Conservation (phyloP, 306 rosid genomes). For the Geum urbanum region DNA sequence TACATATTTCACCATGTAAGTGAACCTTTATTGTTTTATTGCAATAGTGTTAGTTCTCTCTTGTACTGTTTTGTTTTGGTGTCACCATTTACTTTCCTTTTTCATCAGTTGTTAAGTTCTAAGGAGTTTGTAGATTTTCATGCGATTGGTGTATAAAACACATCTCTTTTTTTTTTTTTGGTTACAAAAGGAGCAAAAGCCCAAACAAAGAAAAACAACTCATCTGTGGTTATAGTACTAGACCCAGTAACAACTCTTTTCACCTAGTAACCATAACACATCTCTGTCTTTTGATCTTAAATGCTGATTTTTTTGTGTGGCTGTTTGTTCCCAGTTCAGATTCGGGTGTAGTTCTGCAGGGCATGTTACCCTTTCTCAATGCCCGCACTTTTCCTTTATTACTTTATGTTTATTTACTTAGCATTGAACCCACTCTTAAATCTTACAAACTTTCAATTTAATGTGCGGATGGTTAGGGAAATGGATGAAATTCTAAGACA, state of each 20-base stretch:
- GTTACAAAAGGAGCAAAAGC: too few relatives aligned
- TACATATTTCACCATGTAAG: constrained; percentile 99
- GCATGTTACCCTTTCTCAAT: neutral
- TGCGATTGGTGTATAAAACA: neutral
- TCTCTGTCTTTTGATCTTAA: neutral
- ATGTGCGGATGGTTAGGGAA: constrained; percentile 83
- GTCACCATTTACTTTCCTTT: neutral
- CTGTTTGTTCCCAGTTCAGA: neutral
- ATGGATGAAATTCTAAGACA: constrained; percentile 79
- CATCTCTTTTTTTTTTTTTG: too few relatives aligned
- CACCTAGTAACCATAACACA: neutral
- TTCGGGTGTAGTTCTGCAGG: neutral
- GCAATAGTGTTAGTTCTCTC: constrained; percentile 7
- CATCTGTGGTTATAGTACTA: too few relatives aligned
- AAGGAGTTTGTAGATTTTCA: neutral
- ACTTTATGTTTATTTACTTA: neutral
- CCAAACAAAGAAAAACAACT: too few relatives aligned
- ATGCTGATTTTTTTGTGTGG: neutral
- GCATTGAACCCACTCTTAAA: neutral
- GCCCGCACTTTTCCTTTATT: neutral
- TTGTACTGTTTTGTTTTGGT: neutral
- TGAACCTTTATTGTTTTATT: constrained; percentile 9
- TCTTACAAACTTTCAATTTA: constrained; percentile 5
- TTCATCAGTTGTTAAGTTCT: neutral
- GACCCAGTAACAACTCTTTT: too few relatives aligned